Evolutionary conservation across 352 stramenopile genomes (phyloP), one percentile per base, ranked within the genome.

Genomic region (Phytopythium mirpurense): DNA sequence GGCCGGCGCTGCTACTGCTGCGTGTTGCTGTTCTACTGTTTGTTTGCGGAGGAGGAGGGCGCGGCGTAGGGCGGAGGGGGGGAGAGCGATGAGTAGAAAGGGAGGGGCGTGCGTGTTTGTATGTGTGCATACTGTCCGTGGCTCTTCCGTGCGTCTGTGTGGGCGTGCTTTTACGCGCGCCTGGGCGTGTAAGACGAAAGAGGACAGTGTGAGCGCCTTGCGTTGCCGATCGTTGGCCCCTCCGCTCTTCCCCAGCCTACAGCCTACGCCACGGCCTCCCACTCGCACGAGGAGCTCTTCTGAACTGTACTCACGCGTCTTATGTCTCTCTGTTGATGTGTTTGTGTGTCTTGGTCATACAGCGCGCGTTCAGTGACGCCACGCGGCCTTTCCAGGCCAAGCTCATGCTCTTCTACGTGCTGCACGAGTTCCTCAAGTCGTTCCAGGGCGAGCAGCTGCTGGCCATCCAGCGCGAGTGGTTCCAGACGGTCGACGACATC

Each of bases 351-450:
- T 51, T 41, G n/a, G n/a, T n/a, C 10, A 2, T 68, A 31, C 62
- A 91, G 78, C 56, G 75, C 67, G 78, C 78, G 10, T 56, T 85
- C 43, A 67, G 68, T 32, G 81, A 93, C 12, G 69, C 67, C 10
- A 58, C 72, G 29, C 60, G 70, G 38, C 76, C 83, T 47, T 90
- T 90, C 54, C 78, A 91, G 47, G 63, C 74, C 48, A 93, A 90
- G 58, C 51, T 93, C 32, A 93, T 93, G 83, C 68, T 93, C 12
- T 87, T 93, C 41, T 93, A 93, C 78, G 67, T 92, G 41, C 68
- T 93, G 31, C 81, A 93, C 60, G 83, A 93, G 70, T 93, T 93
- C 52, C 68, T 93, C 54, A 93, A 93, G 74, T 72, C 70, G 16
- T 90, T 87, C 51, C 65, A 87, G 35, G 73, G 75, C 9, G 72